These are phyloP conservation scores for Pseudogymnoascus sp. DNA, from an alignment of 2,329 filamentous ascomycete species.

Conservation along the genomic window DNA sequence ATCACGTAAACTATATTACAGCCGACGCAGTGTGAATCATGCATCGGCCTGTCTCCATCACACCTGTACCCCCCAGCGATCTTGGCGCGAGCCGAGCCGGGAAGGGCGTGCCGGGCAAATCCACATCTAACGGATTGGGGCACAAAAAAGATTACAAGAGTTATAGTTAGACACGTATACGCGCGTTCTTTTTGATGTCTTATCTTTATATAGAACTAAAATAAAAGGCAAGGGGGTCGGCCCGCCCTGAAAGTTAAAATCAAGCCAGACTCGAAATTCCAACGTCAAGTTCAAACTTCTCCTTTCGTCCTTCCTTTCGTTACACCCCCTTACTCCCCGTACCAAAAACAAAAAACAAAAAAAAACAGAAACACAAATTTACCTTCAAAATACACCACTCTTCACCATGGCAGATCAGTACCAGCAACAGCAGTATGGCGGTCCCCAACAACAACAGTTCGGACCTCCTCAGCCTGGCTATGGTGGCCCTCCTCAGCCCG, in stretches of 20 bases:
- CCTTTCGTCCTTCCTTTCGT: neutral
- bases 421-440: neutral
- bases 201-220: neutral
- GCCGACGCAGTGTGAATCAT: neutral
- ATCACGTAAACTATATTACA: too few species aligned
- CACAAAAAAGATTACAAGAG: neutral
- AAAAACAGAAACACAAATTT: neutral
- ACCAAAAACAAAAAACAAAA: neutral
- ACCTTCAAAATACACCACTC: neutral
- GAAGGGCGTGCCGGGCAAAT: neutral
- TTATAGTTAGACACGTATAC: neutral
- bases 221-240: too few species aligned
- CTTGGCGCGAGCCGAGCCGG: neutral
- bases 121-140: neutral
- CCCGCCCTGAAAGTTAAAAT: too few species aligned
- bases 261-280: too few species aligned
- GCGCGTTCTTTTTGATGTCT: neutral
- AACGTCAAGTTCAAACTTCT: neutral
- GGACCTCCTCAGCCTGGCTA: too few species aligned
- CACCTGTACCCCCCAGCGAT: neutral
- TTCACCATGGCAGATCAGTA: neutral
- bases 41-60: neutral
- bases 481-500: neutral
- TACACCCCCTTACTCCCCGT: neutral
- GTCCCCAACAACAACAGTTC: neutral